These are phyloP conservation scores for Pichia gijzeniarum DNA, from an alignment of 805 yeast genomes.

Conservation along the genomic window DNA sequence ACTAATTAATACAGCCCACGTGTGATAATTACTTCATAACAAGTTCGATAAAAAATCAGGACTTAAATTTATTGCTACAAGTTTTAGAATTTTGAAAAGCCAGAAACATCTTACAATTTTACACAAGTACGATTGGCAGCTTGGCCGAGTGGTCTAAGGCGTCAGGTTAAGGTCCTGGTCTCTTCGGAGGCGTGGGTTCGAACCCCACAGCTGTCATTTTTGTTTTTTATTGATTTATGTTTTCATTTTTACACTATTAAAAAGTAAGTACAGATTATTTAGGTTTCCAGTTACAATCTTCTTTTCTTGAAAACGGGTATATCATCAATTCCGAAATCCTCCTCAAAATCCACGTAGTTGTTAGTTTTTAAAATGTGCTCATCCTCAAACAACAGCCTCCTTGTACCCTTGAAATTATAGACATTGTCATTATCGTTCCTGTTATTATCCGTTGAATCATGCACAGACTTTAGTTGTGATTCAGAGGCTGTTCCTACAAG, in stretches of 20 bases:
- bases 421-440: not conserved
- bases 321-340: constrained; percentile 8
- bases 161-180: constrained; percentile 57
- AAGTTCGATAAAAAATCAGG: too few species aligned
- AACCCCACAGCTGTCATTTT: constrained; percentile 70
- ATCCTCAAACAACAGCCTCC: constrained; percentile 1
- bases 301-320: constrained; percentile 10
- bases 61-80: too few species aligned
- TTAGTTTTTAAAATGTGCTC: not conserved
- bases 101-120: too few species aligned
- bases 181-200: constrained; percentile 86
- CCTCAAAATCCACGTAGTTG: constrained; percentile 4
- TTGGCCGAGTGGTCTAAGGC: constrained; percentile 39
- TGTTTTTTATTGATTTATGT: not conserved
- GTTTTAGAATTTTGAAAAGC: too few species aligned
- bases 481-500: constrained; percentile 38
- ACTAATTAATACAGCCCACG: too few species aligned
- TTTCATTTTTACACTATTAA: too few species aligned
- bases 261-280: too few species aligned
- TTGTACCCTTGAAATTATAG: constrained; percentile 3
- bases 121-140: too few species aligned
- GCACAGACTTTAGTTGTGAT: constrained; percentile 26
- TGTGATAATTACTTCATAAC: too few species aligned
- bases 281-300: too few species aligned
- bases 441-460: too few species aligned